Evolutionary conservation across 164 flowering plant genomes (phyloP).

Genomic region (Nymphaea thermarum): DNA sequence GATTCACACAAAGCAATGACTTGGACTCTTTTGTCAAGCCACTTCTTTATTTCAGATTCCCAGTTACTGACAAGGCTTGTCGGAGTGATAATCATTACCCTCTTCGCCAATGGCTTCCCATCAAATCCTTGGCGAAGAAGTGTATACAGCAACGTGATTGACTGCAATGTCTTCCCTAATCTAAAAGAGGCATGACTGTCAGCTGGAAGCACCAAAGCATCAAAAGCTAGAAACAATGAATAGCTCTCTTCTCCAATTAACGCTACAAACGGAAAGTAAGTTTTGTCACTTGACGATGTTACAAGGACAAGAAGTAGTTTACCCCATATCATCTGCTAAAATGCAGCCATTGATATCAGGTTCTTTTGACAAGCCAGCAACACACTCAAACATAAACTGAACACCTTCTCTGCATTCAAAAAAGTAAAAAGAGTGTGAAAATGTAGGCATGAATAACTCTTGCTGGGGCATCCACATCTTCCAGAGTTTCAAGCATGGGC

Average conservation of each 20-base stretch:
- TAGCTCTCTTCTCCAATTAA: too few species aligned
- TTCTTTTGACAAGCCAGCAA: conserved; percentile 50
- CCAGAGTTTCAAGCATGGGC: background rate
- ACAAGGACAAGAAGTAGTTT: conserved; percentile 6
- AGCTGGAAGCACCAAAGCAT: conserved; percentile 1
- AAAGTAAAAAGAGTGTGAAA: background rate
- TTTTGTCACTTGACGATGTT: too few species aligned
- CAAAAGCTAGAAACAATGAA: background rate
- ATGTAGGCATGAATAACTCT: background rate
- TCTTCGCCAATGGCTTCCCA: conserved; percentile 85
- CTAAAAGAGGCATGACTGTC: conserved; percentile 25
- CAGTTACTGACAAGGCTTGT: conserved; percentile 97
- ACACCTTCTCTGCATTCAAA: conserved; percentile 85
- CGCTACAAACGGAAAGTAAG: too few species aligned
- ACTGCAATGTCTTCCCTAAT: conserved; percentile 95
- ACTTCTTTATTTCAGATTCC: conserved; percentile 94
- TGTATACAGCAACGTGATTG: conserved; percentile 84
- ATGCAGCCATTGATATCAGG: conserved; percentile 73
- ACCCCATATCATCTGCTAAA: conserved; percentile 99
- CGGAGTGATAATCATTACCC: conserved; percentile 91
- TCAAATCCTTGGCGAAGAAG: conserved; percentile 95
- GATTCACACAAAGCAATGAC: conserved; percentile 94
- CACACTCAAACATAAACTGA: conserved; percentile 95
- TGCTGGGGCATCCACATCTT: conserved; percentile 1
- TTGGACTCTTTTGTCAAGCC: conserved; percentile 82